These are phyloP conservation scores for Entrophospora sp. DNA, from an alignment of 192 early-diverging fungal genomes.

Conservation along the genomic window DNA sequence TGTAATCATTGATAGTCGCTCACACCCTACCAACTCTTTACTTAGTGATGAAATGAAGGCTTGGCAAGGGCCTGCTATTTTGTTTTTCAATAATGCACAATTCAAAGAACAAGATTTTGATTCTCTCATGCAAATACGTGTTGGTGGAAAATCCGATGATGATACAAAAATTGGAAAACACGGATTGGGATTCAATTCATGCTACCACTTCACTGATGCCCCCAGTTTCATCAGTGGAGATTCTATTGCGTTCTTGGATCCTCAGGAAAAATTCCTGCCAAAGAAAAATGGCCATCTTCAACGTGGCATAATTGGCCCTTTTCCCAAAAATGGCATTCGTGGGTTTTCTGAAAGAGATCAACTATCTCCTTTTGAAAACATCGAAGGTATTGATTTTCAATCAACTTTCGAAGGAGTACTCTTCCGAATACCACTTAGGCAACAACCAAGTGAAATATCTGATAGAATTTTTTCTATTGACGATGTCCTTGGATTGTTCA, in stretches of 20 bases:
- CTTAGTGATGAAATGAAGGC: slow-evolving; percentile 8
- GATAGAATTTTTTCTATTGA: neutral
- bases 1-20: slow-evolving; percentile 15
- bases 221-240: slow-evolving; percentile 19
- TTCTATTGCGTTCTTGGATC: slow-evolving; percentile 21
- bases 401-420: slow-evolving; percentile 20
- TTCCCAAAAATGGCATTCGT: neutral
- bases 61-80: slow-evolving; percentile 25
- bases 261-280: slow-evolving; percentile 11
- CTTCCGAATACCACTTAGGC: slow-evolving; percentile 22
- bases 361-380: slow-evolving; percentile 11
- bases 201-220: slow-evolving; percentile 21
- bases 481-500: neutral
- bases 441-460: neutral
- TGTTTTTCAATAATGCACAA: slow-evolving; percentile 20
- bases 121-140: slow-evolving; percentile 16
- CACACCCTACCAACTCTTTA: neutral
- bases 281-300: neutral
- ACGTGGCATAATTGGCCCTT: neutral
- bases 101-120: slow-evolving; percentile 16
- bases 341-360: slow-evolving; percentile 3
- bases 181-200: slow-evolving; percentile 20
- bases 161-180: neutral
- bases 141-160: slow-evolving; percentile 11
- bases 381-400: slow-evolving; percentile 13